Evolutionary conservation across 352 stramenopile species (phyloP), one percentile per base, ranked within the genome.

Genomic region (Phytophthora colocasiae): DNA sequence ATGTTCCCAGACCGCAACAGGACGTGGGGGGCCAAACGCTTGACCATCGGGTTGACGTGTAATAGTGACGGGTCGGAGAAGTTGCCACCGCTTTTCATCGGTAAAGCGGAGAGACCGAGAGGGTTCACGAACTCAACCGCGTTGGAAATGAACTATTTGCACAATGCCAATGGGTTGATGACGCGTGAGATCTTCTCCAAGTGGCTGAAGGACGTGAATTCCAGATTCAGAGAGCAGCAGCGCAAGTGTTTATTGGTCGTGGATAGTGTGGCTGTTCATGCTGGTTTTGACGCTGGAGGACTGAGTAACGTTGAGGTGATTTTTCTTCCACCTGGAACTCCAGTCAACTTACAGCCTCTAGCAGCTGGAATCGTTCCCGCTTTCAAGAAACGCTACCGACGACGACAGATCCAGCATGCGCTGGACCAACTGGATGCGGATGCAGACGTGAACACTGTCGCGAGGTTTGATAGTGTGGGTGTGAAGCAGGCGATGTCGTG

Each of bases 51-150:
- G 3, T 69, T 69, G 19, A 24, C 49, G 4, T 71, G 67, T 27
- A 85, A 81, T 52, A 68, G 62, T 2, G 66, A 78, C 29, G 73
- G 71, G 8, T 81, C 65, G 3, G 66, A 81, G 38, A 77, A 72
- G 26, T 24, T 81, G 6, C 71, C 55, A 1, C 48, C 51, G 4
- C 40, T 81, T 26, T 75, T 81, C 41, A 73, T 81, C 39, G 74
- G 71, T 17, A 77, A 72, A n/a, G 38, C 71, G 2, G 66, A 71
- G 49, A 66, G 75, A 31, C 71, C 68, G 3, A 43, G 71, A 11
- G 69, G 63, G 4, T 80, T 85, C 41, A 65, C 49, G 1, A 32
- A 3, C 2, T 67, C 36, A 17, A 67, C 49, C 0, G 48, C 43
- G 2, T 2, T 57, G 0, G 62, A 78, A 24, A 29, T 73, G n/a